Evolutionary conservation across 2,329 filamentous ascomycete species (phyloP).

Genomic region (Trichoderma brevicompactum): DNA sequence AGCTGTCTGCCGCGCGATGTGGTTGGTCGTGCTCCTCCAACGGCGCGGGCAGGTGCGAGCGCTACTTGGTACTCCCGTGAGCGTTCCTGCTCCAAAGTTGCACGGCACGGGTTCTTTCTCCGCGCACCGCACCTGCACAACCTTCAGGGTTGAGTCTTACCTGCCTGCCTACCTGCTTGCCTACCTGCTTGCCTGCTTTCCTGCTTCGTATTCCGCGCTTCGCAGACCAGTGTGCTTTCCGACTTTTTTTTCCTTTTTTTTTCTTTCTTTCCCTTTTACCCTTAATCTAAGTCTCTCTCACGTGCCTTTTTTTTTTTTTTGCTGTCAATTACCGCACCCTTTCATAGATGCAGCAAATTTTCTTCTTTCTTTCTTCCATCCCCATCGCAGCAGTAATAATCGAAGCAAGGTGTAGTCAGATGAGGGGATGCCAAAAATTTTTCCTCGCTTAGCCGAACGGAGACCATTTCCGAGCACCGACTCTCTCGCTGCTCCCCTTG

Average conservation of each 20-base stretch:
- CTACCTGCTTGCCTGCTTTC: background rate
- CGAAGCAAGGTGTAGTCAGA: constrained; percentile 18
- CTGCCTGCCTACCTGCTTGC: background rate
- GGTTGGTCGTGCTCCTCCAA: constrained; percentile 7
- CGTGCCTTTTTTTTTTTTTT: background rate
- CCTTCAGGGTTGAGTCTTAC: constrained; percentile 18
- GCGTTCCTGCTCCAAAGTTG: constrained; percentile 19
- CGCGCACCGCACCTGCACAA: constrained; percentile 10
- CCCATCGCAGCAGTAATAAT: background rate
- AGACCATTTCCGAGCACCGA: constrained; percentile 26
- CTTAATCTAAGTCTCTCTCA: too few relatives aligned
- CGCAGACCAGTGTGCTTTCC: background rate
- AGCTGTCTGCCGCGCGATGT: constrained; percentile 24
- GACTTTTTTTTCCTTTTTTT: background rate
- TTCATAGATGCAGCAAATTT: background rate
- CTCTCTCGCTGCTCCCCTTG: constrained; percentile 12
- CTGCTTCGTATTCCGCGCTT: background rate
- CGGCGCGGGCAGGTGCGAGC: constrained; percentile 3
- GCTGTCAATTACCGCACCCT: background rate
- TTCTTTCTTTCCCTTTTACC: background rate
- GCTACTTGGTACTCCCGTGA: constrained; percentile 8
- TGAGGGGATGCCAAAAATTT: constrained; percentile 15
- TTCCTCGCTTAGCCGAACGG: constrained; percentile 27
- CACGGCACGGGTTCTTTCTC: constrained; percentile 13
- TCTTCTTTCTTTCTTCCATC: background rate